These are phyloP conservation scores for Chytriomyces sp. DNA, from an alignment of 192 early-diverging fungal species.

Conservation along the genomic window DNA sequence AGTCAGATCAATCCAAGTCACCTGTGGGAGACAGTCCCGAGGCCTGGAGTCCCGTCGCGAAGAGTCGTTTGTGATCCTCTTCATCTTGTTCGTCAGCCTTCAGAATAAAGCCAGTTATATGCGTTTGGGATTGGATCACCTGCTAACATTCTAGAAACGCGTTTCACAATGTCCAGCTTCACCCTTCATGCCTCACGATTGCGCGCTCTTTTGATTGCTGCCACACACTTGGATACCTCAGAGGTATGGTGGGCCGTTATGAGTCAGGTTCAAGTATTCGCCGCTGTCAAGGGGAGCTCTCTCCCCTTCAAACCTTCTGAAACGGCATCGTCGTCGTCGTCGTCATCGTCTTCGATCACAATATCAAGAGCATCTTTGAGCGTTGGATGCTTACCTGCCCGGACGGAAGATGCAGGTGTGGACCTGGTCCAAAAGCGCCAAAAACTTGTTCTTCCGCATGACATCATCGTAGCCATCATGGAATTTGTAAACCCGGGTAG, in stretches of 20 bases:
- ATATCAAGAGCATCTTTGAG: background rate
- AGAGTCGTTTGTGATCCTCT: no score
- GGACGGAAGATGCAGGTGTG: background rate
- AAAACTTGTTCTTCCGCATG: constrained; percentile 6
- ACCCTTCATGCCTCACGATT: background rate
- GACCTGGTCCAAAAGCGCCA: background rate
- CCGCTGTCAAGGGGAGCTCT: background rate
- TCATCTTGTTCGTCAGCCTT: no score
- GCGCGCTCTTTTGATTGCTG: background rate
- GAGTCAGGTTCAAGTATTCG: background rate
- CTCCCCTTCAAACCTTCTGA: background rate
- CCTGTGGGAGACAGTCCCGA: background rate
- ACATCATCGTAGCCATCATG: constrained; percentile 15
- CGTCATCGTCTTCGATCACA: background rate
- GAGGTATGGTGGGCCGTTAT: background rate
- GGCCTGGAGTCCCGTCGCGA: background rate
- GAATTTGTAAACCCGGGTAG: background rate
- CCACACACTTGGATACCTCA: background rate
- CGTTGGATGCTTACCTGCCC: background rate
- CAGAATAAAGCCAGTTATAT: no score
- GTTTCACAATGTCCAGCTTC: background rate
- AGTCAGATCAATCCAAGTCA: no score
- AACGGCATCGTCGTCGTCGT: background rate
- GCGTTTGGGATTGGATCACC: no score
- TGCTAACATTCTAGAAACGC: no score